A percentile compares a stretch with the other conserved stretches of the same genome.
Evolutionary conservation across 257 asterid genomes (phyloP).

Genomic region (Solanum ossicruentum): DNA sequence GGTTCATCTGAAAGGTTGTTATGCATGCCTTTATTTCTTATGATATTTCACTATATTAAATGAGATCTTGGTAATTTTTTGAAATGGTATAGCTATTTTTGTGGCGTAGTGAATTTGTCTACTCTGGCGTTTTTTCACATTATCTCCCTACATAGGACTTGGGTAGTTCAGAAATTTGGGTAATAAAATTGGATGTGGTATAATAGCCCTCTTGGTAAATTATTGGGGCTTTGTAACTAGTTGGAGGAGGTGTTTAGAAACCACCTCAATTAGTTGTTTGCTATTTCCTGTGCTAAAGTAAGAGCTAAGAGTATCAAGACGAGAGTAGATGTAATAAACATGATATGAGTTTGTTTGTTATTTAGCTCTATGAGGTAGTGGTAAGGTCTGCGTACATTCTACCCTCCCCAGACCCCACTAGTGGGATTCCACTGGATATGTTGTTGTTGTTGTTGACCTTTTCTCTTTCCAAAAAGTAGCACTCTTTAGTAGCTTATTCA

Average conservation of each 20-base stretch:
- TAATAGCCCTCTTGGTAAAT: background rate
- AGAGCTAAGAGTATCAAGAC: background rate
- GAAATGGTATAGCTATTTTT: background rate
- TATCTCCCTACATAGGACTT: background rate
- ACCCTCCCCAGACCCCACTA: no score
- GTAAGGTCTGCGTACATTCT: no score
- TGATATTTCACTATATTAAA: background rate
- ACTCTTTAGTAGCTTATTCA: background rate
- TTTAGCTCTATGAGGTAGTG: background rate
- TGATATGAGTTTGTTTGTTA: background rate
- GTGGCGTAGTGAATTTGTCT: background rate
- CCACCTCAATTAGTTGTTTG: background rate
- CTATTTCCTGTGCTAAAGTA: background rate
- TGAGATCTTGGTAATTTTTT: background rate
- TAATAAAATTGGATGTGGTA: background rate
- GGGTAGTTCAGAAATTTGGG: background rate
- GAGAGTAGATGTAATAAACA: background rate
- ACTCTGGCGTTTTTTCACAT: background rate
- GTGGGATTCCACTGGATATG: no score
- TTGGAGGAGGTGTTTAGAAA: background rate
- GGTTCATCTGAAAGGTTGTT: conserved; percentile 66
- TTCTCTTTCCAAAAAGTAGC: background rate
- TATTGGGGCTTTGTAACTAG: background rate
- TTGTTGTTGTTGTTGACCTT: background rate
- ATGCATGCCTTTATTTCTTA: conserved; percentile 2